These are phyloP conservation scores for Tetragonia tetragonoides DNA, from an alignment of 148 eudicot genomes.

Conservation along the genomic window DNA sequence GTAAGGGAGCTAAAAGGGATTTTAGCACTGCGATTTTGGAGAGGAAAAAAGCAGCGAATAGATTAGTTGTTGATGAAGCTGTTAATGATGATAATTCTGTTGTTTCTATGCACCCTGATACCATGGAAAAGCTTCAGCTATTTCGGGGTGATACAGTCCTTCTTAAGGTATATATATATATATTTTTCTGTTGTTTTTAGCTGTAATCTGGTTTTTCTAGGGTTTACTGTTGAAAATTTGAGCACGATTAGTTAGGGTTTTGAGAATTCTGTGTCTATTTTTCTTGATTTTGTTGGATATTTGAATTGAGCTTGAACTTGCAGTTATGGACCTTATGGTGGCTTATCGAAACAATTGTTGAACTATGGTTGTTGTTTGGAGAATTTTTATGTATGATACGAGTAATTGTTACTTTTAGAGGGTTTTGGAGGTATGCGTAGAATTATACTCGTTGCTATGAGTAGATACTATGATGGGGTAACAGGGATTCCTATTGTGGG, in stretches of 20 bases:
- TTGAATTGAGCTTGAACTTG: background rate
- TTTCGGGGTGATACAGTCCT: constrained; percentile 82
- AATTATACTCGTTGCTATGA: background rate
- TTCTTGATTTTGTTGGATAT: background rate
- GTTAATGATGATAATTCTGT: constrained; percentile 80
- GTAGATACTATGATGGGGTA: background rate
- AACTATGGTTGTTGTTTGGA: too few species aligned
- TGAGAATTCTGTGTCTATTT: background rate
- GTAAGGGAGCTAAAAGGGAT: constrained; percentile 72
- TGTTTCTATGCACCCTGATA: constrained; percentile 70
- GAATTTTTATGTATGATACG: too few species aligned
- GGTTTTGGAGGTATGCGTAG: background rate
- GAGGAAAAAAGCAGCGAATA: constrained; percentile 72
- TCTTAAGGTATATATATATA: constrained; percentile 59
- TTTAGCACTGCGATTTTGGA: constrained; percentile 80
- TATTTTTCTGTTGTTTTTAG: constrained; percentile 1
- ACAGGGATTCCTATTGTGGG: background rate
- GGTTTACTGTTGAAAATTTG: background rate
- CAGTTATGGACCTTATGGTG: too few species aligned
- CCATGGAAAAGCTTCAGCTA: constrained; percentile 86
- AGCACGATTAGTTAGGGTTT: background rate
- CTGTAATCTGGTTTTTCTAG: background rate
- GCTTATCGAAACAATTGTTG: too few species aligned
- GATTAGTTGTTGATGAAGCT: constrained; percentile 80
- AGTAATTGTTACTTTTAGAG: background rate